Conservation (phyloP, 352 stramenopile genomes). For the Pythium dissimile region DNA sequence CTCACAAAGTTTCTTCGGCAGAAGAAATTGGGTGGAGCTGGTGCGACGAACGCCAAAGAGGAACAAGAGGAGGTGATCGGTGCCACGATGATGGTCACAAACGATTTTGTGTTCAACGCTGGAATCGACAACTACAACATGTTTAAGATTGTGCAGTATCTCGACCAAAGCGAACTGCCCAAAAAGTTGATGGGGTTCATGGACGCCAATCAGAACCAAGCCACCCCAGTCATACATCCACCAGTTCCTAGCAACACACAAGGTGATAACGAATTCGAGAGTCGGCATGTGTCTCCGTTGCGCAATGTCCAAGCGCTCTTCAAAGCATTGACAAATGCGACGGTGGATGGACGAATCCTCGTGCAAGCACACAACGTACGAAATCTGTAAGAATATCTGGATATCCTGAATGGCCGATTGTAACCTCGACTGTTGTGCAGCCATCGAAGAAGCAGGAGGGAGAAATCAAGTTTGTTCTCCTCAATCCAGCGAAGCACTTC, state of each 20-base stretch:
- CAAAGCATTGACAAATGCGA: conserved; percentile 69
- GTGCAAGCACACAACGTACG: conserved; percentile 62
- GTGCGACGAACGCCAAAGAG: not conserved
- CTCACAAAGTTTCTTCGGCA: conserved; percentile 78
- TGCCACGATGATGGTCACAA: conserved; percentile 76
- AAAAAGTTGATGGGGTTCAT: conserved; percentile 86
- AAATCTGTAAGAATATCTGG: not conserved
- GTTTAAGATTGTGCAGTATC: conserved; percentile 87
- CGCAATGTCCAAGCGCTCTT: conserved; percentile 73
- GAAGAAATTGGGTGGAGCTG: not conserved
- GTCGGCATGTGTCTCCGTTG: conserved; percentile 78
- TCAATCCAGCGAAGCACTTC: conserved; percentile 95
- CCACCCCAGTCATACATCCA: not conserved
- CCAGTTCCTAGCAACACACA: conserved; percentile 6
- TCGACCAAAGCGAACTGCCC: conserved; percentile 68
- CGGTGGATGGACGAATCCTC: conserved; percentile 68
- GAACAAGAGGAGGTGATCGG: conserved; percentile 18
- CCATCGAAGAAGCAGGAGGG: conserved; percentile 44
- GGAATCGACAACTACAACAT: conserved; percentile 86
- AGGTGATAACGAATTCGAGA: conserved; percentile 53
- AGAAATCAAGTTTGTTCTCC: conserved; percentile 92
- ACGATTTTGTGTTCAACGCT: conserved; percentile 82
- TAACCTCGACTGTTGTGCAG: conserved; percentile 14
- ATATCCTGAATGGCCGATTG: not conserved
- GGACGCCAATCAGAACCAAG: conserved; percentile 30